Conservation (phyloP, 2,329 filamentous ascomycete species). For the Davidsoniella virescens region DNA sequence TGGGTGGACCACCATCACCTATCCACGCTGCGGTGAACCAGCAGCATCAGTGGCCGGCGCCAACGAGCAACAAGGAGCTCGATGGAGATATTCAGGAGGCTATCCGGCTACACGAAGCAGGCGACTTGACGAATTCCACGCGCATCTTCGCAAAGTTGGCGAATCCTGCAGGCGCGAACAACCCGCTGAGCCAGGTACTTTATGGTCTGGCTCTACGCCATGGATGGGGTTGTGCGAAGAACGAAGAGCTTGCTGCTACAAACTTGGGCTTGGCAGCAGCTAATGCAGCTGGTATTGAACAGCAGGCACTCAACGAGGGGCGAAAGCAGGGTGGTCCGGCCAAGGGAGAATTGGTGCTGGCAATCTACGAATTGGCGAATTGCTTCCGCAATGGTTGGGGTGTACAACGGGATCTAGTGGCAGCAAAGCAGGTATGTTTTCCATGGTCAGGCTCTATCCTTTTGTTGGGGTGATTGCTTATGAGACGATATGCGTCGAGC, state of each 20-base stretch:
- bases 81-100: constrained; percentile 78
- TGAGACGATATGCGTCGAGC: no score
- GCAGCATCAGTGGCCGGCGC: constrained; percentile 19
- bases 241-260: constrained; percentile 57
- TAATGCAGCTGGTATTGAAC: constrained; percentile 77
- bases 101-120: constrained; percentile 81
- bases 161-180: constrained; percentile 70
- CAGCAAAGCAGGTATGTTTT: constrained; percentile 51
- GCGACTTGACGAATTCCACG: constrained; percentile 66
- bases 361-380: constrained; percentile 88
- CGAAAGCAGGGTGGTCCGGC: constrained; percentile 86
- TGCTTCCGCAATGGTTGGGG: constrained; percentile 94
- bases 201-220: constrained; percentile 87
- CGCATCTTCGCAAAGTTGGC: constrained; percentile 70
- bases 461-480: not conserved
- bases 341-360: constrained; percentile 89
- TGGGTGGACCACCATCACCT: constrained; percentile 17
- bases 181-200: constrained; percentile 85
- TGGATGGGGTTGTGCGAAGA: constrained; percentile 72
- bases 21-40: constrained; percentile 12
- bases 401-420: constrained; percentile 67
- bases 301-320: constrained; percentile 68
- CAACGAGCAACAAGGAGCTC: constrained; percentile 21
- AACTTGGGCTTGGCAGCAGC: constrained; percentile 81
- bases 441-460: not conserved